Base-by-base conservation (phyloP, 306 rosid genomes). In the Canavalia ensiformis region DNA sequence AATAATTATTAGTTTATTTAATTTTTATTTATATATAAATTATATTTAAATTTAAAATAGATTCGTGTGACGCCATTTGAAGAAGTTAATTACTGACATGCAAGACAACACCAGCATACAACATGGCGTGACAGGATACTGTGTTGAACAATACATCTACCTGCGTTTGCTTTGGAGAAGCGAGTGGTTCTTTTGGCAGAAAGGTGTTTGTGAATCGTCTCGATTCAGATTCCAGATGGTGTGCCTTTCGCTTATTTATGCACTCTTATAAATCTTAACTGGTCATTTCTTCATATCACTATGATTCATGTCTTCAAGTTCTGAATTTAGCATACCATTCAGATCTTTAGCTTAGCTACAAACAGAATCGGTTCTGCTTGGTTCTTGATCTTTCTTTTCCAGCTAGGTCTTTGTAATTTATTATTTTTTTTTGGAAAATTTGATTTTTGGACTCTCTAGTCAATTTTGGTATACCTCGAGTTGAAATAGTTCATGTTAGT, bases 381-480 rank as follows among this genome's bases (percentile, higher is more conserved):
- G 68, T 34, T 34, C 2, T 41, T 39, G 50, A 35, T 65, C 33
- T 41, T 18, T 13, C 12, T n/a, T 64, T 35, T 9, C 69, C 46
- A 37, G 2, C 11, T 37, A 50, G 11, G 33, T 55, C 60, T 0
- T 7, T 9, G 34, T 18, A 1, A 3, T 41, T 66, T 41, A 13
- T 34, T 11, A 11, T 46, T 6, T 2, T n/a, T 7, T 7, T 0
- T 6, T n/a, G n/a, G n/a, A n/a, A 18, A 18, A 0, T 41, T 66
- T 66, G 34, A 66, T 49, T 6, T 8, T 66, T 66, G 34, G 50
- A 66, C 72, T 66, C 69, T 37, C 51, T 66, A 18, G 51, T 66
- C 72, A 66, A 41, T 41, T 66, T 64, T 64, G 49, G 47, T 64
- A 6, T n/a, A 62, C 8, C n/a, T 3, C 34, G n/a, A 7, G 51